A percentile compares a stretch with the other conserved stretches of the same genome.
phyloP scores from a whole-genome alignment of 2,329 filamentous ascomycete species.

The Aspergillus thermomutatus region DNA sequence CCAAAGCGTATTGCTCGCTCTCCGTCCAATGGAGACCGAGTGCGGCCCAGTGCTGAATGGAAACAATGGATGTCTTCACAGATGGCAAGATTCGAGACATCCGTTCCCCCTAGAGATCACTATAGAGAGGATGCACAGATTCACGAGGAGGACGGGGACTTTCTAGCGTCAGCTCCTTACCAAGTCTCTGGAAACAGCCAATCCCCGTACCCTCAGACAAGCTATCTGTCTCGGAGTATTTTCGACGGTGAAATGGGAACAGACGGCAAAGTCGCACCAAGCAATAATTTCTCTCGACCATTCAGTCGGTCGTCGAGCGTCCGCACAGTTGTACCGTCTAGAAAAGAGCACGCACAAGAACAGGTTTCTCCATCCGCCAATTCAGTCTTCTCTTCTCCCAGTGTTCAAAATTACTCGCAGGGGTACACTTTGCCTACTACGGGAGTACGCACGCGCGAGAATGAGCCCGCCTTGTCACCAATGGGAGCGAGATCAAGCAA shows the following conservation, averaged over 20 bases:
- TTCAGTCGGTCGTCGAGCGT: conserved; percentile 33
- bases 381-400: conserved; percentile 1
- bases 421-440: conserved; percentile 3
- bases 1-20: conserved; percentile 20
- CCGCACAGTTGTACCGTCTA: conserved; percentile 17
- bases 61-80: conserved; percentile 37
- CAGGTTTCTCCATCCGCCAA: conserved; percentile 2
- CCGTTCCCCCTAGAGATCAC: conserved; percentile 29
- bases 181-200: neutral
- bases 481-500: conserved; percentile 23
- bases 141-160: conserved; percentile 24
- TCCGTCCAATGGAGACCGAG: neutral
- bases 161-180: neutral
- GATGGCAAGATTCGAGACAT: conserved; percentile 30
- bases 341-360: conserved; percentile 11
- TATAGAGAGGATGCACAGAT: conserved; percentile 39
- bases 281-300: conserved; percentile 37
- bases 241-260: neutral
- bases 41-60: conserved; percentile 33
- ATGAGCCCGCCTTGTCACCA: conserved; percentile 14
- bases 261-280: conserved; percentile 9
- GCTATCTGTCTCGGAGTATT: neutral
- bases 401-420: neutral
- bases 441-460: conserved; percentile 1
- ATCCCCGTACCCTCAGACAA: neutral